Evolutionary conservation across 2,329 filamentous ascomycete genomes (phyloP), one percentile per base, ranked within the genome.

Genomic region (Penicillium sp.): DNA sequence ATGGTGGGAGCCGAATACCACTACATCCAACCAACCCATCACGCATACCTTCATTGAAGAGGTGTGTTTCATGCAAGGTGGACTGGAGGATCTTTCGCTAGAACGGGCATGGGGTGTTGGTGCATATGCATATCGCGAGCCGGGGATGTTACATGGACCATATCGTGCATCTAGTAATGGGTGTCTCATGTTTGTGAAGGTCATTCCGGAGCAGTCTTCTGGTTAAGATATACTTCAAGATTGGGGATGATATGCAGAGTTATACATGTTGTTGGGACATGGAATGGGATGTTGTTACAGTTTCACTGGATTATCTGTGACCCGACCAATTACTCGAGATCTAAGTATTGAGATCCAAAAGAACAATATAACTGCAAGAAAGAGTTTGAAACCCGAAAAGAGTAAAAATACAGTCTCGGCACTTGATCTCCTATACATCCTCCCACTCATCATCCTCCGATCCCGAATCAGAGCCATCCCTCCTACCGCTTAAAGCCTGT

Each of bases 111-210:
- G 71, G 70, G 57, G 67, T 13, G 67, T 69, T 48, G 74, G 75
- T 37, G 67, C 72, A 4, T 78, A 77, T 68, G 76, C 74, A 14
- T 77, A 77, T 60, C 69, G 75, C 21, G 68, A 73, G 49, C 73
- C 75, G 14, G 74, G 73, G 10, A 77, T 76, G 75, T 61, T 72
- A 57, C 73, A 77, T 66, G 76, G 76, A 0, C 75, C 73, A 13
- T 77, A 76, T 56, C 62, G 58, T 53, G 56, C 65, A 25, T 72
- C 69, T 26, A 62, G 68, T 31, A 49, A 67, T 5, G 75, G 75
- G 4, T 78, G 74, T 58, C 63, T 77, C 55, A 73, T 70, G 67
- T 74, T 73, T 53, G 63, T 64, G 11, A 64, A 64, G 45, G 53
- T 59, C n/a, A 26, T 52, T 4, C 58, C 60, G 23, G 52, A 2